Conservation (phyloP, 2,329 filamentous ascomycete species). For the Akanthomyces dipterigenus region DNA sequence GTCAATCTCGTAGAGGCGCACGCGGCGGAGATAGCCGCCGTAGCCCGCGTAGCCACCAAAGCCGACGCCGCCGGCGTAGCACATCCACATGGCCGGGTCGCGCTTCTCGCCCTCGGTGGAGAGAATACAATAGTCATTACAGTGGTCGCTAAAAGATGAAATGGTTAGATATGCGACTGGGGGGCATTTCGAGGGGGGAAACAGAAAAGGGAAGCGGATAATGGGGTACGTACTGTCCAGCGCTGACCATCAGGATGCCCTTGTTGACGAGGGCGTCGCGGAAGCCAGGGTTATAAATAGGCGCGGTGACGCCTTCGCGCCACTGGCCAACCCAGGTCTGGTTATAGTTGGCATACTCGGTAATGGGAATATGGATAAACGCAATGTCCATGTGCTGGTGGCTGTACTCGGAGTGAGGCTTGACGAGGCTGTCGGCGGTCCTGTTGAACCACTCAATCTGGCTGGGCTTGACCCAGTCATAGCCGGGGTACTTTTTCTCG, state of each 20-base stretch:
- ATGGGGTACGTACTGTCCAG: conserved; percentile 67
- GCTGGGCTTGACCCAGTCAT: conserved; percentile 92
- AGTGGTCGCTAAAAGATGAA: conserved; percentile 63
- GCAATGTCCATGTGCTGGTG: conserved; percentile 92
- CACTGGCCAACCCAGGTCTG: conserved; percentile 61
- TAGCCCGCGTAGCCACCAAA: conserved; percentile 96
- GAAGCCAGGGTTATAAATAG: conserved; percentile 86
- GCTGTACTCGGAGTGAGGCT: conserved; percentile 75
- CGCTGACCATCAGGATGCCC: conserved; percentile 79
- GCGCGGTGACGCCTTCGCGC: conserved; percentile 81
- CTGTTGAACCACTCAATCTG: conserved; percentile 93
- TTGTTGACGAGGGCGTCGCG: conserved; percentile 81
- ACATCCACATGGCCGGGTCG: conserved; percentile 84
- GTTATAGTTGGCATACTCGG: conserved; percentile 67
- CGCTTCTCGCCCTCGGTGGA: conserved; percentile 39
- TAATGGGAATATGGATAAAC: conserved; percentile 94
- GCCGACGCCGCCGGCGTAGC: conserved; percentile 84
- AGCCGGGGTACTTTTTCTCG: conserved; percentile 80
- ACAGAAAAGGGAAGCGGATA: too few relatives aligned
- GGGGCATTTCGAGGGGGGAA: too few relatives aligned
- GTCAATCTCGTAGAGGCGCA: conserved; percentile 89
- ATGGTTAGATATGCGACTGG: conserved; percentile 18
- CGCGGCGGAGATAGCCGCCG: conserved; percentile 71
- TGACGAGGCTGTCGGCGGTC: conserved; percentile 67
- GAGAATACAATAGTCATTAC: conserved; percentile 91